phyloP scores from a whole-genome alignment of 257 asterid genomes.

The Voacanga thouarsii region DNA sequence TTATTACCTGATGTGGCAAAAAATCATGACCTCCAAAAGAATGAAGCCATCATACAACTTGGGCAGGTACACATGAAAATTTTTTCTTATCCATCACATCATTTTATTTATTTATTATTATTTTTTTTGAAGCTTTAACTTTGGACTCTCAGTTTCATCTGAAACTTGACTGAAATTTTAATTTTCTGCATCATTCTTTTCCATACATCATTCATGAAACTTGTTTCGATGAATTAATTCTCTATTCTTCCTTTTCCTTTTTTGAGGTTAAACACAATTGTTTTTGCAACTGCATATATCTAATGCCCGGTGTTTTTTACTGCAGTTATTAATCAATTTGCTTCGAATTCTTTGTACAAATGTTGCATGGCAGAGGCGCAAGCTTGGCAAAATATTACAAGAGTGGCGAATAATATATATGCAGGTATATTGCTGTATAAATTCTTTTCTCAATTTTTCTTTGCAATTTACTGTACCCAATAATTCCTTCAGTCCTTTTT shows the following conservation, averaged over 20 bases:
- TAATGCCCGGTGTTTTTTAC: constrained; percentile 25
- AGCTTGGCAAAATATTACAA: constrained; percentile 94
- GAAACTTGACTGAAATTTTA: not conserved
- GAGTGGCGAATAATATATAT: constrained; percentile 93
- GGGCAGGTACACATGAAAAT: constrained; percentile 65
- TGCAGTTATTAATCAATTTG: constrained; percentile 80
- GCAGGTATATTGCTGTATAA: constrained; percentile 45
- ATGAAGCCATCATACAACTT: constrained; percentile 64
- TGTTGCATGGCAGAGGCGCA: constrained; percentile 97
- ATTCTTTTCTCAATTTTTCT: not conserved
- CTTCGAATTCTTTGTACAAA: constrained; percentile 82
- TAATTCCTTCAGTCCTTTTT: not conserved
- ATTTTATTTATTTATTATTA: not conserved
- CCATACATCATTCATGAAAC: not conserved
- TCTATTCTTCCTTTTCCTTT: not conserved
- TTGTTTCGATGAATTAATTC: not conserved
- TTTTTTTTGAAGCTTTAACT: not conserved
- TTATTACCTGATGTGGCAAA: constrained; percentile 68
- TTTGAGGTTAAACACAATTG: not conserved
- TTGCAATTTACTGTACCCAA: not conserved
- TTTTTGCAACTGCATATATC: constrained; percentile 12
- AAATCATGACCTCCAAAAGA: constrained; percentile 68
- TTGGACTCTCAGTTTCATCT: not conserved
- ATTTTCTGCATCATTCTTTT: not conserved
- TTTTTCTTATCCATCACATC: not conserved